Evolutionary conservation across 495 filamentous ascomycete species (phyloP).

Genomic region (Penicillium cosmopolitanum): DNA sequence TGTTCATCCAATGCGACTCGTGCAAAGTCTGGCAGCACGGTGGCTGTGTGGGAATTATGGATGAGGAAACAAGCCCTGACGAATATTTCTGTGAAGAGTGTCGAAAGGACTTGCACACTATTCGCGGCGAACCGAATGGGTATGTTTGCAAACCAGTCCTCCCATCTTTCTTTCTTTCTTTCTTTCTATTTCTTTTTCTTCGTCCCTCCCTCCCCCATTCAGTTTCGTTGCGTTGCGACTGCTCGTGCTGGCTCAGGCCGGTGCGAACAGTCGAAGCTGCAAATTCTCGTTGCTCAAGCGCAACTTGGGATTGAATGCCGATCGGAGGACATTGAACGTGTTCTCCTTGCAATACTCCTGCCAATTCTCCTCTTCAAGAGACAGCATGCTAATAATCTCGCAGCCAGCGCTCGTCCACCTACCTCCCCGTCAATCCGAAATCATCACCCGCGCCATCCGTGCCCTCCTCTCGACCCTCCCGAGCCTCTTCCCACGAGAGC

Average conservation of each 20-base stretch:
- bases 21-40: conserved; percentile 99
- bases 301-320: neutral
- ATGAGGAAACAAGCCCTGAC: conserved; percentile 86
- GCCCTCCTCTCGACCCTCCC: conserved; percentile 24
- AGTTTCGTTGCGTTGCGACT: neutral
- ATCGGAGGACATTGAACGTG: neutral
- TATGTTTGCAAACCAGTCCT: conserved; percentile 54
- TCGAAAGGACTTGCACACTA: conserved; percentile 85
- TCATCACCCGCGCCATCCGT: conserved; percentile 45
- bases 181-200: conserved; percentile 4
- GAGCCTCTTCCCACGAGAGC: conserved; percentile 48
- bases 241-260: neutral
- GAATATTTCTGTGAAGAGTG: conserved; percentile 98
- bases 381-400: conserved; percentile 32
- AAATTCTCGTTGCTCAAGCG: neutral
- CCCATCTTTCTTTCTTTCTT: conserved; percentile 18
- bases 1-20: conserved; percentile 97
- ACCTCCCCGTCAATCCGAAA: conserved; percentile 63
- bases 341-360: neutral
- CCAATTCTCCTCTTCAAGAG: neutral
- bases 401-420: conserved; percentile 69
- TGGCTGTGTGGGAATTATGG: conserved; percentile 96
- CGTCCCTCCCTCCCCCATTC: neutral
- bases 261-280: neutral
- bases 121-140: conserved; percentile 81